Percentiles rank a stretch among this genome's conserved stretches.
Conservation (phyloP, 768 basidiomycete species). For the Tubosaeta sp. region DNA sequence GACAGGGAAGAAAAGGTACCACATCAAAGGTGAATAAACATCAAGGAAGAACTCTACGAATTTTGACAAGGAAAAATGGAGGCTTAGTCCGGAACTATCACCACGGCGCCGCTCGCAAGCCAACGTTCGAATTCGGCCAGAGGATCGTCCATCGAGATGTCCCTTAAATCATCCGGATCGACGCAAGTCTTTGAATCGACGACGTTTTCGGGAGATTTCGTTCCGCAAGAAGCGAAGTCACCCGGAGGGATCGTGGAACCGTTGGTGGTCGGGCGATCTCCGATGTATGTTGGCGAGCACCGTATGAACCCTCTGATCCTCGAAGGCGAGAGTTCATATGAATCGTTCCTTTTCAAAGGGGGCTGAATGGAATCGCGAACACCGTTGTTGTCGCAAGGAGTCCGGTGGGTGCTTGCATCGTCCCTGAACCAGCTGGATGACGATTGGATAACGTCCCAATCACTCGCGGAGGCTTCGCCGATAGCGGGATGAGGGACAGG, state of each 20-base stretch:
- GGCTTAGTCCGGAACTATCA: slow-evolving; percentile 37
- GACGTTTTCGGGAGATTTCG: not conserved
- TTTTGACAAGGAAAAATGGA: not conserved
- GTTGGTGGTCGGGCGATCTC: not conserved
- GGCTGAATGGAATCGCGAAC: not conserved
- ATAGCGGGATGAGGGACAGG: slow-evolving; percentile 13
- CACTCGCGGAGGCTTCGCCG: not conserved
- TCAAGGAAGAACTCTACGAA: not conserved
- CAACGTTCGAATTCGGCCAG: slow-evolving; percentile 67
- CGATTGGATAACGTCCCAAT: slow-evolving; percentile 1
- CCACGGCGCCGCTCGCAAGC: slow-evolving; percentile 61
- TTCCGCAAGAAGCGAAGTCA: not conserved
- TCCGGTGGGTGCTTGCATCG: slow-evolving; percentile 4
- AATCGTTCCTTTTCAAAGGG: slow-evolving; percentile 2
- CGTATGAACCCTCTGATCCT: slow-evolving; percentile 23
- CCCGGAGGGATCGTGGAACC: not conserved
- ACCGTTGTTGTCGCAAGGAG: not conserved
- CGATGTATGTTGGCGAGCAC: not conserved
- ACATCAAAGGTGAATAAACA: not conserved
- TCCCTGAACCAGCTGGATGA: slow-evolving; percentile 7
- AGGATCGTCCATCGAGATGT: slow-evolving; percentile 36
- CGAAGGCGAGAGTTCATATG: slow-evolving; percentile 20
- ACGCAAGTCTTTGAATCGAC: not conserved
- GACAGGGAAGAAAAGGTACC: not conserved
- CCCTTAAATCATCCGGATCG: slow-evolving; percentile 1